These are phyloP conservation scores for Ceriops tagal DNA, from an alignment of 345 rosid species.

Conservation along the genomic window DNA sequence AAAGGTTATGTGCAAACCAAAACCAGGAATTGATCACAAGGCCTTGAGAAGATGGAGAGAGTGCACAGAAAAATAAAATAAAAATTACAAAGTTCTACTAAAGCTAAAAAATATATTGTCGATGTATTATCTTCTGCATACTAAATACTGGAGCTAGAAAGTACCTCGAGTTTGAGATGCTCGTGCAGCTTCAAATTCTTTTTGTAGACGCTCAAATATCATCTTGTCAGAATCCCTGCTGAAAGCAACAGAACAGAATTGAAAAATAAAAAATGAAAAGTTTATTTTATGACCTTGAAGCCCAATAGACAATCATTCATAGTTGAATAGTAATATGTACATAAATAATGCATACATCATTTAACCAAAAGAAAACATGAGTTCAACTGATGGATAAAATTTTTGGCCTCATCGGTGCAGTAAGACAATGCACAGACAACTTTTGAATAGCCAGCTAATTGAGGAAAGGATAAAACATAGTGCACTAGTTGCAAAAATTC, in stretches of 20 bases:
- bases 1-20: not conserved
- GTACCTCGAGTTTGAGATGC: conserved; percentile 80
- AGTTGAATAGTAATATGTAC: conserved; percentile 4
- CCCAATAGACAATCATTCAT: not conserved
- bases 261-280: not conserved
- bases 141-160: not conserved
- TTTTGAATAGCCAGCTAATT: not conserved
- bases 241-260: conserved; percentile 13
- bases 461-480: not conserved
- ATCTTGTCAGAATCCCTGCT: conserved; percentile 91
- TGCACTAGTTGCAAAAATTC: not conserved
- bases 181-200: conserved; percentile 83
- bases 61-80: not conserved
- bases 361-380: not conserved
- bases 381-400: not conserved
- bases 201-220: conserved; percentile 75
- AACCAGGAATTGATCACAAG: not conserved
- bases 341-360: not conserved
- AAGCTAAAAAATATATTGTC: not conserved
- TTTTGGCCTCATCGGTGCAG: too few species aligned
- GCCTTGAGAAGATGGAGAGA: not conserved
- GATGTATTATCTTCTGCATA: not conserved
- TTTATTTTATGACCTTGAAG: not conserved
- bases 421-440: not conserved
- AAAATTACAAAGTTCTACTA: not conserved